Evolutionary conservation across 2,329 filamentous ascomycete genomes (phyloP).

Genomic region (Exophiala bonariae): DNA sequence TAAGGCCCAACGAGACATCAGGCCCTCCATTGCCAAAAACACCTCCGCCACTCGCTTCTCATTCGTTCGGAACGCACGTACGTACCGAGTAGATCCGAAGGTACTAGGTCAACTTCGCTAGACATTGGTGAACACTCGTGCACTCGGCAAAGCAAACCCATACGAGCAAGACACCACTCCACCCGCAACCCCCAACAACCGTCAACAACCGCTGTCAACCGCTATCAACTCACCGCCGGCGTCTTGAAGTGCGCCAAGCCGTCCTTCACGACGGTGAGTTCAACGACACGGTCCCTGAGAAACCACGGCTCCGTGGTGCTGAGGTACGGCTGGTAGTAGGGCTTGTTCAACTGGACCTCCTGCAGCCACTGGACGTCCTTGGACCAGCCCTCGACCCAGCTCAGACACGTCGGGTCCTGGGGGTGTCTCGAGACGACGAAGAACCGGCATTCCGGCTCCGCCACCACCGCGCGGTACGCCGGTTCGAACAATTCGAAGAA

Average conservation of each 20-base stretch:
- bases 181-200: too few relatives aligned
- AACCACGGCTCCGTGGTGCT: slow-evolving; percentile 41
- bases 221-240: too few relatives aligned
- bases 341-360: slow-evolving; percentile 35
- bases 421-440: slow-evolving; percentile 44
- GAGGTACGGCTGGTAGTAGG: slow-evolving; percentile 45
- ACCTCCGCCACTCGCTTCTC: too few relatives aligned
- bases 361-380: slow-evolving; percentile 35
- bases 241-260: slow-evolving; percentile 26
- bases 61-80: too few relatives aligned
- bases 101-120: too few relatives aligned
- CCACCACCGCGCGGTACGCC: slow-evolving; percentile 41
- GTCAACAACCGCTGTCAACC: too few relatives aligned
- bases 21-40: too few relatives aligned
- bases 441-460: slow-evolving; percentile 46
- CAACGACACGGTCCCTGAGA: slow-evolving; percentile 39
- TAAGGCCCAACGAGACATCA: too few relatives aligned
- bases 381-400: slow-evolving; percentile 46
- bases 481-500: slow-evolving; percentile 39
- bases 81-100: too few relatives aligned
- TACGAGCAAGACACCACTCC: too few relatives aligned
- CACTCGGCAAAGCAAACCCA: too few relatives aligned
- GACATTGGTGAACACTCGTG: too few relatives aligned
- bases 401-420: slow-evolving; percentile 39
- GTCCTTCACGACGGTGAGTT: slow-evolving; percentile 30